A percentile compares a stretch with the other conserved stretches of the same genome.
These are phyloP conservation scores for Lasiodiplodia hormozganensis DNA, from an alignment of 2,329 filamentous ascomycete genomes.

Conservation along the genomic window DNA sequence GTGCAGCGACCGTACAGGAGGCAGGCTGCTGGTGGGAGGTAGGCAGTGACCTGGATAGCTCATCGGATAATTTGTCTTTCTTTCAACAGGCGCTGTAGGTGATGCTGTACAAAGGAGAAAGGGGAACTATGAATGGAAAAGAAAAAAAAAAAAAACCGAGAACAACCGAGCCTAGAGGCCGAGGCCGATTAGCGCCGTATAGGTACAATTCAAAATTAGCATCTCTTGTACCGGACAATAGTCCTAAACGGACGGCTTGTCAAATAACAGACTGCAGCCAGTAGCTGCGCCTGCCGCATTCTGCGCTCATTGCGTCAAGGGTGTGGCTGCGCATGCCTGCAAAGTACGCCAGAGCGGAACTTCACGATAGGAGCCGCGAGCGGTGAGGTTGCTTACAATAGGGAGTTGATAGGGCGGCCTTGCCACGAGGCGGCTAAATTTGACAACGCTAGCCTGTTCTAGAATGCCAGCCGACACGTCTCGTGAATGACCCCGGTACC, in stretches of 20 bases:
- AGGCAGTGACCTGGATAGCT: constrained; percentile 38
- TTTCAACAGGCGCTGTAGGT: background rate
- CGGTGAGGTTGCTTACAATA: background rate
- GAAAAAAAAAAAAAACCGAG: background rate
- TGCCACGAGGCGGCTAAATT: background rate
- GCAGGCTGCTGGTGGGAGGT: constrained; percentile 44
- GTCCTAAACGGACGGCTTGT: background rate
- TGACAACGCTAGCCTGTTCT: background rate
- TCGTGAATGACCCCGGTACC: too few species aligned
- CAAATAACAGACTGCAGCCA: background rate
- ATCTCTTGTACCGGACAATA: background rate
- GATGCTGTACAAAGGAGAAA: background rate
- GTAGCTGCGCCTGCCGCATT: background rate
- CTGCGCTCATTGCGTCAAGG: background rate
- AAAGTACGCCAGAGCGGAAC: background rate
- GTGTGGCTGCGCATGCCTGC: background rate
- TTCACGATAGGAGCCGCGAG: background rate
- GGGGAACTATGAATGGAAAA: background rate
- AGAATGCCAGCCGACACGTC: background rate
- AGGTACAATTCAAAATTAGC: background rate
- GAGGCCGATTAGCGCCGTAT: constrained; percentile 1
- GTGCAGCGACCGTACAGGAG: constrained; percentile 37
- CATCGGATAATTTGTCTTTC: constrained; percentile 33
- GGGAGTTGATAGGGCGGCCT: background rate
- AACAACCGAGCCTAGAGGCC: background rate